Base-by-base conservation (phyloP, 2,329 filamentous ascomycete species). In the Fusarium sp. region DNA sequence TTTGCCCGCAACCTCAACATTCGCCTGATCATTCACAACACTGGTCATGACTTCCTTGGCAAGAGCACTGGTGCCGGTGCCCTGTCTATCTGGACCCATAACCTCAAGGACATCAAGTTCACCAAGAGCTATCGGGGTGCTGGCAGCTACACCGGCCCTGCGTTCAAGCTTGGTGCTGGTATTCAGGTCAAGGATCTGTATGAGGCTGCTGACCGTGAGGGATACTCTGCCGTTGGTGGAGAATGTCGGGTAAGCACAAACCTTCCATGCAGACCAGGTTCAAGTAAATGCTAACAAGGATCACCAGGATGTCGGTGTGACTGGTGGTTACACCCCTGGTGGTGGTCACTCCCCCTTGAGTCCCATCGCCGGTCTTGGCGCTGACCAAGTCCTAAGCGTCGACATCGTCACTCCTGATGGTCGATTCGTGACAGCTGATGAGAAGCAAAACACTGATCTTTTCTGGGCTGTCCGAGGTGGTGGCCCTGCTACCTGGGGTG, bases 381-480 rank as follows among this genome's bases (percentile, higher is more conserved):
- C 89, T 0, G 91, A 93, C 73, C 87, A 92, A 65, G 84, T 87
- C 1, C 82, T 92, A 2, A 84, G 87, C 63, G 87, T 83, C 68
- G 85, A 90, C 64, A 87, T 91, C 0, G 84, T 92, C 18, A 88
- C 86, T 3, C 87, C 85, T 0, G 77, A 79, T 18, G 89, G 90
- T 0, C 68, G 83, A 16, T 77, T 87, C 34, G 71, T 91, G 3
- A 86, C 80, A 6, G 89, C 88, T 1, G 45, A 70, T 0, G 62
- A 76, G 63, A 70, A 81, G 3, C 70, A 85, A 11, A 87, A 91
- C 67, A 66, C 82, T 0, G 90, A 92, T 62, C 83, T 92, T 4
- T 92, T 89, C 82, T 92, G 89, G 89, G 91, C 90, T 9, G 80
- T 91, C 1, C 83, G 84, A 39, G 89, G 89, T 4, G 89, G 90